Conservation (phyloP, 108 stramenopile species). For the Fistulifera pelliculosa region DNA sequence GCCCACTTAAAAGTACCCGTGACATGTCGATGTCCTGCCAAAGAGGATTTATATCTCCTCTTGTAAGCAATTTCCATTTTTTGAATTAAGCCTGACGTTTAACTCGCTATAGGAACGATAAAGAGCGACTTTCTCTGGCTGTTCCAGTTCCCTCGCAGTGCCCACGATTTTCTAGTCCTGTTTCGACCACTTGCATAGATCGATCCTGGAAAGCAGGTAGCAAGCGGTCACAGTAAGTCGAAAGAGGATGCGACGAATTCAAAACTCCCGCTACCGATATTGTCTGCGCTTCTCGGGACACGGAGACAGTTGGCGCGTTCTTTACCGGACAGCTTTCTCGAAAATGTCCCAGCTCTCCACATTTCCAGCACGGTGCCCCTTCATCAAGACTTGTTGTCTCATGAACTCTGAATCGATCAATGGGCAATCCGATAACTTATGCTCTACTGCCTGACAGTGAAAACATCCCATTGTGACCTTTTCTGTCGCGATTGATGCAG, state of each 20-base stretch:
- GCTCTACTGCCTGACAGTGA: slow-evolving; percentile 32
- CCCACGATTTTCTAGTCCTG: slow-evolving; percentile 16
- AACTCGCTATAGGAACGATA: slow-evolving; percentile 21
- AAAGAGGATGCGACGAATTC: slow-evolving; percentile 23
- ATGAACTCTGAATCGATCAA: slow-evolving; percentile 19
- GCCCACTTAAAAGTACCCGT: no score
- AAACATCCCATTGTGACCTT: slow-evolving; percentile 21
- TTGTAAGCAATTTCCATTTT: no score
- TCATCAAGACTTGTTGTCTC: no score
- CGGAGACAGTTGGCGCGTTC: slow-evolving; percentile 12
- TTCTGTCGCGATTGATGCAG: slow-evolving; percentile 12
- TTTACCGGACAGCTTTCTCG: slow-evolving; percentile 25
- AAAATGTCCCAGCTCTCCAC: slow-evolving; percentile 30
- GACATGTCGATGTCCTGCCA: no score
- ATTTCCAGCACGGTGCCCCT: no score
- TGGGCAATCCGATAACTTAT: slow-evolving; percentile 25
- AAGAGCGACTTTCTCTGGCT: slow-evolving; percentile 43
- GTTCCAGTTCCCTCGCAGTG: slow-evolving; percentile 58
- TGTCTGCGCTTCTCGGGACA: slow-evolving; percentile 21
- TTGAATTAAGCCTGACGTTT: no score
- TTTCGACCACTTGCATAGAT: slow-evolving; percentile 28
- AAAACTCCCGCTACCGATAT: slow-evolving; percentile 40
- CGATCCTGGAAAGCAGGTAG: slow-evolving; percentile 25
- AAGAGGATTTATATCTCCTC: no score
- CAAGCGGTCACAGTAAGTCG: slow-evolving; percentile 39